A percentile compares a stretch with the other conserved stretches of the same genome.
Evolutionary conservation across 164 flowering plant genomes (phyloP).

Genomic region (Tinospora cordifolia): DNA sequence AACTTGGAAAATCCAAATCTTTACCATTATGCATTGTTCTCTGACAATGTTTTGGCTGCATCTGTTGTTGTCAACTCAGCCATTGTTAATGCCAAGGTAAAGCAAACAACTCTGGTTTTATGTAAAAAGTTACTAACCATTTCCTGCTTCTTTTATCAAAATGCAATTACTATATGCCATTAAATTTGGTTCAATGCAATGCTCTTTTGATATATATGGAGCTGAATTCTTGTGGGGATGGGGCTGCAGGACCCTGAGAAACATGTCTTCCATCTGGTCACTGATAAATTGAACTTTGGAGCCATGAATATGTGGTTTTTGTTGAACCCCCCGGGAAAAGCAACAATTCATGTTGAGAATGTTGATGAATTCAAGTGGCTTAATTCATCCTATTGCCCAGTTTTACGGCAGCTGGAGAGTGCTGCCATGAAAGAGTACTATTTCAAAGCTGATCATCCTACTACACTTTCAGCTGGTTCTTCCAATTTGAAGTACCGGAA

Average conservation of each 20-base stretch:
- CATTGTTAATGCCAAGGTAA: conserved; percentile 85
- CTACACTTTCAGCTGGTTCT: conserved; percentile 75
- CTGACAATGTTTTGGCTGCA: conserved; percentile 98
- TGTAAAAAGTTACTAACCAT: background rate
- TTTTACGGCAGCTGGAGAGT: conserved; percentile 80
- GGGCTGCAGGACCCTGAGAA: conserved; percentile 85
- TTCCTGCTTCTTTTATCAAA: background rate
- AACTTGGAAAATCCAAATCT: conserved; percentile 85
- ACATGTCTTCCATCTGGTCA: conserved; percentile 95
- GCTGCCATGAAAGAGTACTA: conserved; percentile 96
- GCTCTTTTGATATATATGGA: background rate
- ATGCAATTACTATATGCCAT: background rate
- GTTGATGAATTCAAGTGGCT: conserved; percentile 99
- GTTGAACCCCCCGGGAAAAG: conserved; percentile 92
- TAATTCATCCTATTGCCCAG: conserved; percentile 94
- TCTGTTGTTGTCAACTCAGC: conserved; percentile 98
- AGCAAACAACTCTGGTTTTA: conserved; percentile 6
- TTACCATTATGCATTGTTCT: conserved; percentile 92
- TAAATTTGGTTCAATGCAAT: background rate
- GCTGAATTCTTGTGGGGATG: conserved; percentile 14
- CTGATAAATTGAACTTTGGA: conserved; percentile 91
- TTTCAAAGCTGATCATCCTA: conserved; percentile 87
- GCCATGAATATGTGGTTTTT: conserved; percentile 99
- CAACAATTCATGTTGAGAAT: conserved; percentile 94
- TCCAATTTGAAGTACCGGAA: conserved; percentile 94